Evolutionary conservation across 2,329 filamentous ascomycete genomes (phyloP), one percentile per base, ranked within the genome.

Genomic region (Seiridium cupressi): DNA sequence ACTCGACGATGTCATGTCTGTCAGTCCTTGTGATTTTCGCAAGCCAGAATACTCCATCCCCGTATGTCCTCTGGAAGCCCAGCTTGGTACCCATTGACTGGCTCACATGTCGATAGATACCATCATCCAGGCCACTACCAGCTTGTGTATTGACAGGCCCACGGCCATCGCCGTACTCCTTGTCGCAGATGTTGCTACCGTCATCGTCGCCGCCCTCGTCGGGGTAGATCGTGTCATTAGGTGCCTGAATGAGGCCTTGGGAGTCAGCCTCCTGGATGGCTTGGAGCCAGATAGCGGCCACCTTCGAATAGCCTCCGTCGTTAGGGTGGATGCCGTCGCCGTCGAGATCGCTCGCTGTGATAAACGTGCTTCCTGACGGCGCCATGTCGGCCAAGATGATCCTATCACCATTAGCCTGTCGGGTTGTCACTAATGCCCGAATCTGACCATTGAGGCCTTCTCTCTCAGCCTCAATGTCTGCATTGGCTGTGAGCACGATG

Each of bases 91-190:
- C 47, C 47, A 49, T 32, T 49, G 47, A 11, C 47, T 49, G 26
- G 47, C 61, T 63, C 2, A 59, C 57, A 57, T 74, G 72, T 7
- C 59, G 31, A 54, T 74, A 75, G 1, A 63, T 66, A 5, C 69
- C 68, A 59, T 74, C 70, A 8, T 73, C 65, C 7, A 62, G 34
- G 9, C 72, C 71, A 38, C 63, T 67, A 4, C 71, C 70, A 4
- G 47, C 55, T 48, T 74, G 72, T 3, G 70, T 73, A 31, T 64
- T 57, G 3, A 64, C 51, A 26, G 18, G 18, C 18, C 18, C 18
- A 26, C 18, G 18, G 1, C 70, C 69, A 40, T 58, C 57, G 5
- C 65, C 70, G 5, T 31, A 48, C 2, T 49, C 26, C 60, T 71
- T 72, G 8, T 67, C 61, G 53, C 68, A 69, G 44, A 40, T 3